Conservation (phyloP, 352 stramenopile genomes). For the Phytophthora meadii region DNA sequence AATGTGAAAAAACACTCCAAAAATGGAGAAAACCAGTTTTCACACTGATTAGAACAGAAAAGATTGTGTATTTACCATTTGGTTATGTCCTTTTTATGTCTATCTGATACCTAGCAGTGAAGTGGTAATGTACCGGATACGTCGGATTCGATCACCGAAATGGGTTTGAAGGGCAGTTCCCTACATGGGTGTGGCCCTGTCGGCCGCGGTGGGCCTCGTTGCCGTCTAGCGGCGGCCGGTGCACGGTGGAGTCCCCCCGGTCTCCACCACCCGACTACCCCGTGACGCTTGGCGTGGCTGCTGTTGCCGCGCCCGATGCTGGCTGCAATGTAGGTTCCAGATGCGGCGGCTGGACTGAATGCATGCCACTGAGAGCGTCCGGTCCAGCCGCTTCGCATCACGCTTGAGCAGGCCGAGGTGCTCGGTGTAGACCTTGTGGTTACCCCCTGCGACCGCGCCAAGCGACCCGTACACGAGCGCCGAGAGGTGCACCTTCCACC, state of each 20-base stretch:
- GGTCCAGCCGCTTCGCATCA: constrained; percentile 9
- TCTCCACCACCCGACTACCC: constrained; percentile 11
- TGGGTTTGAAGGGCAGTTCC: too few species aligned
- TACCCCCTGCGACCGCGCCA: not conserved
- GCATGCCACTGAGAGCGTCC: constrained; percentile 1
- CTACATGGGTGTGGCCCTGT: too few species aligned
- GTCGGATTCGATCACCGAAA: too few species aligned
- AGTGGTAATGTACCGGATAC: too few species aligned
- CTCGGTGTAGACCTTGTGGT: constrained; percentile 1
- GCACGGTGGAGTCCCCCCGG: constrained; percentile 11
- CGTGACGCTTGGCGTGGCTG: not conserved
- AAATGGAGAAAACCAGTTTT: too few species aligned
- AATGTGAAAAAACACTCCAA: too few species aligned
- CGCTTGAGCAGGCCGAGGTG: constrained; percentile 11
- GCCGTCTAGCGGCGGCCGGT: constrained; percentile 3
- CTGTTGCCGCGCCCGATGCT: constrained; percentile 7
- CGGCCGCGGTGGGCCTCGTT: too few species aligned
- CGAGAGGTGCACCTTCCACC: constrained; percentile 13
- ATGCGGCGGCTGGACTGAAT: constrained; percentile 18
- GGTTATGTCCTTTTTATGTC: too few species aligned
- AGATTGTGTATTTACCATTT: too few species aligned
- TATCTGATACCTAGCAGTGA: too few species aligned
- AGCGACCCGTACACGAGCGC: constrained; percentile 18
- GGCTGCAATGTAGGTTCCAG: constrained; percentile 9
- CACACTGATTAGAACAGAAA: too few species aligned